Evolutionary conservation across 2,329 filamentous ascomycete species (phyloP).

Genomic region (Phyllosticta ampelicida): DNA sequence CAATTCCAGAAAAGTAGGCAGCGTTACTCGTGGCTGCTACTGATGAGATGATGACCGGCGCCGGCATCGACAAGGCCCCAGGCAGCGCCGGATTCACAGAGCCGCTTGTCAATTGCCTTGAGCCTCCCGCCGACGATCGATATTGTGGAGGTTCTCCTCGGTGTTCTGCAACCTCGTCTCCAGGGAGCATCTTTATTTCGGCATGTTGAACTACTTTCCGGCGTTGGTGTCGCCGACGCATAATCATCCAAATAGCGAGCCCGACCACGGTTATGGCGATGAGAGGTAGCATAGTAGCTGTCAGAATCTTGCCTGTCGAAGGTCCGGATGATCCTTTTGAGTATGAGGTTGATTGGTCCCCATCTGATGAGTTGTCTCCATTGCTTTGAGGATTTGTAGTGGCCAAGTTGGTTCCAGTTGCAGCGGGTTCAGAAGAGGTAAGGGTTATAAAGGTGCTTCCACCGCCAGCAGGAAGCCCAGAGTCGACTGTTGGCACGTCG

Average conservation of each 20-base stretch:
- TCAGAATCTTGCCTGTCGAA: neutral
- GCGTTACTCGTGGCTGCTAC: constrained; percentile 2
- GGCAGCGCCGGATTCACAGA: neutral
- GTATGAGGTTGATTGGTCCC: neutral
- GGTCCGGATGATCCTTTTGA: neutral
- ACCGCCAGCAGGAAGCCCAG: neutral
- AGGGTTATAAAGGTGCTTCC: neutral
- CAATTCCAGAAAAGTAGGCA: constrained; percentile 8
- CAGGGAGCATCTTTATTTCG: constrained; percentile 3
- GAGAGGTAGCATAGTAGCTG: constrained; percentile 1
- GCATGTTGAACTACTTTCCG: neutral
- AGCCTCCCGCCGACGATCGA: neutral
- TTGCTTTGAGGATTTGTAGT: neutral
- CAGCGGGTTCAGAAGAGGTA: neutral
- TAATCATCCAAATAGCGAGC: neutral
- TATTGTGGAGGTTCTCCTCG: neutral
- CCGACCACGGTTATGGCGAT: neutral
- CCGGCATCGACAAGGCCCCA: neutral
- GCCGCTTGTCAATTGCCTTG: neutral
- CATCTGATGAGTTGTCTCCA: neutral
- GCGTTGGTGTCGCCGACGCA: constrained; percentile 2
- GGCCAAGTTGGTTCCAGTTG: neutral
- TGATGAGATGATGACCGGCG: constrained; percentile 7
- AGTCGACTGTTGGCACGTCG: neutral
- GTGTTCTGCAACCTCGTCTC: constrained; percentile 1